Base-by-base conservation (phyloP, 2,329 filamentous ascomycete species). In the Drechslerella stenobrocha region DNA sequence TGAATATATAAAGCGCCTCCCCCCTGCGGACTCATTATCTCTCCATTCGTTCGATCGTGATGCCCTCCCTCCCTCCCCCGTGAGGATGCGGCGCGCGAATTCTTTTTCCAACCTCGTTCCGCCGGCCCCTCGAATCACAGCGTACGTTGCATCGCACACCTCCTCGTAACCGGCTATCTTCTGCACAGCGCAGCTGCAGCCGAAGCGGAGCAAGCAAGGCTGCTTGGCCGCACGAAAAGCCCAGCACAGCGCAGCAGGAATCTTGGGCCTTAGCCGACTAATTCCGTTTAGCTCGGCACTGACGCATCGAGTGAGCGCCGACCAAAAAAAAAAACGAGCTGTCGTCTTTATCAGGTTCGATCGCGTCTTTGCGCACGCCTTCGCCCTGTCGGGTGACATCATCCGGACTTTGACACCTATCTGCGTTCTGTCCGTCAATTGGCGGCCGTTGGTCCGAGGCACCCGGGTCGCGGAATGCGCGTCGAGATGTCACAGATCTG, bases 1-100 rank as follows among this genome's bases (percentile, higher is more conserved):
- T 8, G 28, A 37, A 20, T 50, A 56, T 52, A 56, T 32, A 64
- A 45, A 51, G 24, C 40, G n/a, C 32, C 11, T 23, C 24, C 24
- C 48, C 42, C 42, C 28, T 57, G 45, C 15, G 47, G n/a, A 42
- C 15, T 18, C 42, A 15, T 24, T 40, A n/a, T n/a, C n/a, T 3
- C 18, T 42, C 50, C 50, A 26, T 40, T 28, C 22, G 44, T 20
- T 18, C 28, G 11, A 30, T n/a, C n/a, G n/a, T n/a, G 28, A 30
- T 11, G 28, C 5, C 11, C 28, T 30, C 28, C 5, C 5, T 42
- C 4, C 15, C 13, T 37, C 15, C 9, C 37, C n/a, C 37, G 18
- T 7, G 18, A n/a, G n/a, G 37, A 8, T 18, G 13, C 37, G 9
- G 37, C 37, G 37, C 37, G 37, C 37, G 37, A 42, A 42, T 42